Base-by-base conservation (phyloP, 441 rosid genomes). In the Euphorbia celastroides region DNA sequence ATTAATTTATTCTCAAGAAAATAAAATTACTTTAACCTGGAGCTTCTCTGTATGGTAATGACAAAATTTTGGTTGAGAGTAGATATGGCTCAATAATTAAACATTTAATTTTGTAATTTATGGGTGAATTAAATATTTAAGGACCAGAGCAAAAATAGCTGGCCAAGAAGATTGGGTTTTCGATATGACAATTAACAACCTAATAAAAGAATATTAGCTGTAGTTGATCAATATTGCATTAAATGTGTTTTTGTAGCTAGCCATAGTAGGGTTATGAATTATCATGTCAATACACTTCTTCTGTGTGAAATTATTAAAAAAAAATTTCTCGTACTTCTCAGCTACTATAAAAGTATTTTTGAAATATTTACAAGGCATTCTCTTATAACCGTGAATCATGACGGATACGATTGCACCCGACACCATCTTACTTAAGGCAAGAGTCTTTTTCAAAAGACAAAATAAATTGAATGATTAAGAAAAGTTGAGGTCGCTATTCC, bases 81-180 rank as follows among this genome's bases (percentile, higher is more conserved):
- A 36, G 55, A 54, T 1, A n/a, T 3, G 28, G 7, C 23, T 23
- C 26, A 22, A 34, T 46, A 13, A 30, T 34, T 26, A 2, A 9
- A 1, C 5, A 44, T 1, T 2, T 44, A 12, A 16, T 44, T 44
- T 44, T 12, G n/a, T 48, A 2, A 28, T 11, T 8, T 17, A 0
- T 23, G 7, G 9, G 36, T 38, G 10, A 56, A 27, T 23, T 17
- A 32, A 28, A 26, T 20, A 10, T 50, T 26, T 28, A 44, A 63
- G 46, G 7, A 64, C 64, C 74, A 70, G 67, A 26, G 42, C 14
- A 58, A 34, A 32, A 12, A 31, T 57, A 57, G 69, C 69, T 57
- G 74, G 69, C 56, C 27, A n/a, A 30, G 44, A 55, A 26, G 54
- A 17, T 48, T 48, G 22, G 9, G 17, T 34, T 27, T 2, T 9